Base-by-base conservation (phyloP, 768 basidiomycete species). In the Auriscalpium orientale region DNA sequence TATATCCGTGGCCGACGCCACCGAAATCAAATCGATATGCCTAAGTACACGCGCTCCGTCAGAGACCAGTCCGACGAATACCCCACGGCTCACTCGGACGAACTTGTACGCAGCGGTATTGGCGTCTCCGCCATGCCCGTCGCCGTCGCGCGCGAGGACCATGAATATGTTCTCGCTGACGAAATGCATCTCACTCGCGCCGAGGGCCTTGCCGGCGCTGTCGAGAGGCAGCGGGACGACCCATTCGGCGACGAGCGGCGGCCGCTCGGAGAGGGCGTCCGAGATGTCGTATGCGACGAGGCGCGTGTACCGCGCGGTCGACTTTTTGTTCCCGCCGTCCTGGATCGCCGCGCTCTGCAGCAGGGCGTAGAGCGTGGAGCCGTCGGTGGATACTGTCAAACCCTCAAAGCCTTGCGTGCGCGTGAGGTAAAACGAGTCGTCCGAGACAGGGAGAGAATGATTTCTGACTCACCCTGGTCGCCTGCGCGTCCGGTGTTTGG, bases 341-440 rank as follows among this genome's bases (percentile, higher is more conserved):
- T 87, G 85, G 4, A 83, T 76, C 1, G 79, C 74, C 0, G 82
- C 85, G 6, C 78, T 75, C 61, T 88, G 85, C 1, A 87, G 73
- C 62, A 86, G 75, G 0, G 77, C 83, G 63, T 82, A 87, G 2
- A 87, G 72, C 2, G 72, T 78, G 4, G 69, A 67, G 1, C 79
- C 79, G 7, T 70, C 62, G 0, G 76, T 61, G 56, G 79, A 79
- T 3, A 78, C 54, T 0, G 84, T 83, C 12, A 87, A 70, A 21
- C 81, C 79, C 63, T 86, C 83, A 40, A 86, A 80, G 3, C 83
- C 82, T 81, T 49, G 7, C 20, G 1, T 49, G 3, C 22, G 44
- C 43, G 46, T 48, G 8, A 16, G 1, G 43, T 13, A 46, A 21
- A 12, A 37, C n/a, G 18, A 34, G 28, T 36, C 37, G 45, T 51